Percentiles rank a stretch among this genome's conserved stretches.
phyloP scores from a whole-genome alignment of 2,329 filamentous ascomycete species.

The Xylariomycetidae sp. region DNA sequence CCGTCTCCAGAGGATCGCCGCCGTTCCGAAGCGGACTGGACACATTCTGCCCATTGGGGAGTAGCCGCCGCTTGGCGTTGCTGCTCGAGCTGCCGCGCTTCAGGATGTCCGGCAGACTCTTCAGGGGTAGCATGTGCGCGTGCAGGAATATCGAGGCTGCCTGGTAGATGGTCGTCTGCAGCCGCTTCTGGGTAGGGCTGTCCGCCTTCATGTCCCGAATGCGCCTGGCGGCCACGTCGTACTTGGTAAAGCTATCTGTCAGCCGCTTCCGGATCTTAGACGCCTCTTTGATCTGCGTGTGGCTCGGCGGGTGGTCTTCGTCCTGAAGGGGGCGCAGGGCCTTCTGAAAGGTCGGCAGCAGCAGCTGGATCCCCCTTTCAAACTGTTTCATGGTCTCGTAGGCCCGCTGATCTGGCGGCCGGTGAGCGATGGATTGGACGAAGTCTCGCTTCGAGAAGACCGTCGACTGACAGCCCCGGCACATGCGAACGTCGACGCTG shows the following conservation, averaged over 20 bases:
- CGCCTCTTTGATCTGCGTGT: slow-evolving; percentile 74
- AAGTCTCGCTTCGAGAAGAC: slow-evolving; percentile 71
- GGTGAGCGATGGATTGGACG: slow-evolving; percentile 59
- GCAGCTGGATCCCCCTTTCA: slow-evolving; percentile 75
- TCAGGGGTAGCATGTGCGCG: slow-evolving; percentile 85
- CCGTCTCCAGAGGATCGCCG: slow-evolving; percentile 41
- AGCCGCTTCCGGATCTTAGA: slow-evolving; percentile 85
- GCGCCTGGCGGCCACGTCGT: slow-evolving; percentile 74
- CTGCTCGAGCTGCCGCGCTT: slow-evolving; percentile 40
- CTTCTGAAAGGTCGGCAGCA: slow-evolving; percentile 81
- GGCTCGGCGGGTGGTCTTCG: slow-evolving; percentile 42
- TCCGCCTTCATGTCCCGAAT: slow-evolving; percentile 74
- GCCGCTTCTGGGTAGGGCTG: slow-evolving; percentile 64
- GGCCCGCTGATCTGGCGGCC: slow-evolving; percentile 70
- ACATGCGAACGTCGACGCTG: slow-evolving; percentile 82
- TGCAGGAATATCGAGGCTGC: slow-evolving; percentile 81
- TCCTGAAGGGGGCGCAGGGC: slow-evolving; percentile 67
- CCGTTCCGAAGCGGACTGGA: slow-evolving; percentile 42
- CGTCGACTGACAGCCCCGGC: slow-evolving; percentile 72
- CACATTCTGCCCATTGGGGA: slow-evolving; percentile 27
- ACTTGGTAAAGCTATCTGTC: slow-evolving; percentile 85
- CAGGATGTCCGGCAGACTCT: slow-evolving; percentile 65
- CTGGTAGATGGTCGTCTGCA: slow-evolving; percentile 79
- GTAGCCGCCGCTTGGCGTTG: slow-evolving; percentile 23
- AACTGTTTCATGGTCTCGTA: slow-evolving; percentile 85